Evolutionary conservation across 441 rosid species (phyloP), one percentile per base, ranked within the genome.

Genomic region (Eruca vesicaria): DNA sequence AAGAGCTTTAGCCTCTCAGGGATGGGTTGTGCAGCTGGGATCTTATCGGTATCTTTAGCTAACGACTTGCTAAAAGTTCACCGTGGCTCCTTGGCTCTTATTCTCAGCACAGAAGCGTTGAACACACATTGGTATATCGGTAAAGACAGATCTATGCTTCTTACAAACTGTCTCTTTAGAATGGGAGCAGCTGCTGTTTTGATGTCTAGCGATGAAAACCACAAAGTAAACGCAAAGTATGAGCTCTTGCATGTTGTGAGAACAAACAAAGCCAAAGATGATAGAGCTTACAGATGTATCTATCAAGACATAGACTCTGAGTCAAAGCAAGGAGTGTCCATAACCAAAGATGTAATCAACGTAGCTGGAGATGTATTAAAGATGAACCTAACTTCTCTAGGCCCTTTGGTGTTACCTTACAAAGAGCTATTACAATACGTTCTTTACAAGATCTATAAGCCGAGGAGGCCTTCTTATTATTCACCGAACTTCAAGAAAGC

Each of bases 1-100:
- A 94, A 80, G 80, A 94, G 98, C 84, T 94, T 90, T 70, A 92
- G 89, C 87, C 88, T 94, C 9, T 90, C 99, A 0, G 97, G 99
- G 1, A 90, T 92, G 98, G 98, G 98, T 0, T 94, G 97, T 78
- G 87, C 90, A 10, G 98, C 97, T 0, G 97, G 97, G 38, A 67
- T 90, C 36, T 84, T 92, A 21, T 84, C 97, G 1, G 84, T 94
- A 0, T 87, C 86, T 71, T 76, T 94, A 21, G 98, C 97, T n/a
- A 88, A 89, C 1, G 90, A 92, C 76, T 84, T 94, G 79, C 90
- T 92, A 14, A 85, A 87, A 59, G 90, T 86, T 5, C 92, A 88
- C 74, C 90, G 86, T 0, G 86, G 85, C 79, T 94, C 97, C 1
- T 87, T 87, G 78, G 99, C 93, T 0, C 91, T 92, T 9, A 85